phyloP scores from a whole-genome alignment of 257 asterid genomes.

The Gynochthodes officinalis region DNA sequence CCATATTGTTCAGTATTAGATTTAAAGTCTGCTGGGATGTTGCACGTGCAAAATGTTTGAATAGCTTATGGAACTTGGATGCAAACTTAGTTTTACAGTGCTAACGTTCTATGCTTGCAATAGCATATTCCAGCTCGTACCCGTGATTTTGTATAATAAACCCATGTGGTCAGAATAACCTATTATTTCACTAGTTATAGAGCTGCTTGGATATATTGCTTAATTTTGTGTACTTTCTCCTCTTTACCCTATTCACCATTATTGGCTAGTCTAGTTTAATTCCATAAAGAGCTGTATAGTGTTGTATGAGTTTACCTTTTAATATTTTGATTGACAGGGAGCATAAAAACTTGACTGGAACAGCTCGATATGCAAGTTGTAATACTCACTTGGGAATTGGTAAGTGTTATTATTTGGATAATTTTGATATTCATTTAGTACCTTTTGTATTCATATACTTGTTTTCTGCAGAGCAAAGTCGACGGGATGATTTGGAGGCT shows the following conservation, averaged over 20 bases:
- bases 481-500: slow-evolving; percentile 50
- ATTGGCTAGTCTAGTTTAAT: neutral
- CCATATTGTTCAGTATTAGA: neutral
- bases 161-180: neutral
- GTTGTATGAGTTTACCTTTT: neutral
- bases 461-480: slow-evolving; percentile 39
- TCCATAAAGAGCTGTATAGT: neutral
- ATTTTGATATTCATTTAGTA: neutral
- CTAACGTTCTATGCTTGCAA: neutral
- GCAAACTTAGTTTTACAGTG: neutral
- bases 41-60: neutral
- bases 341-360: slow-evolving; percentile 92
- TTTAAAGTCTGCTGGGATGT: neutral
- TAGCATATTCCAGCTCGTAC: neutral
- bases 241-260: neutral
- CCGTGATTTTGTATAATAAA: neutral
- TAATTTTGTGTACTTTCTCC: neutral
- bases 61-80: neutral
- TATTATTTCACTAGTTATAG: neutral
- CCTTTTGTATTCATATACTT: neutral
- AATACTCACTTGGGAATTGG: slow-evolving; percentile 98
- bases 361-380: slow-evolving; percentile 99
- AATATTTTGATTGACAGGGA: slow-evolving; percentile 49
- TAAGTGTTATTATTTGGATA: slow-evolving; percentile 23
- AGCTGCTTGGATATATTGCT: neutral